These are phyloP conservation scores for Myxozyma neotropica DNA, from an alignment of 805 yeast genomes.

Conservation along the genomic window DNA sequence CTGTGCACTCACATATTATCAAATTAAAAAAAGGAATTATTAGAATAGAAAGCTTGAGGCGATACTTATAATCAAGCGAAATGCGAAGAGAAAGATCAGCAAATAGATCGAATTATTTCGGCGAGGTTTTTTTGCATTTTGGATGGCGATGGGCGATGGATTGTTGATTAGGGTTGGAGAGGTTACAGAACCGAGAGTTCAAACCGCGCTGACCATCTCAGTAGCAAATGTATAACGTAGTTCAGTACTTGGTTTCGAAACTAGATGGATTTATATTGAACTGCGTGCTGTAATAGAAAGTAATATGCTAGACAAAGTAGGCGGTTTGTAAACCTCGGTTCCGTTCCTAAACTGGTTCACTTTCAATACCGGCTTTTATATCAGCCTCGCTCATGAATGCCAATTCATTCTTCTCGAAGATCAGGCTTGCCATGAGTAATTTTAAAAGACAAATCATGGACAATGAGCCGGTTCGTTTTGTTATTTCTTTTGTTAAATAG, in stretches of 20 bases:
- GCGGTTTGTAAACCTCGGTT: too few relatives aligned
- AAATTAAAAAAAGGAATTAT: background rate
- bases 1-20: too few relatives aligned
- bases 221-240: too few relatives aligned
- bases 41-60: background rate
- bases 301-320: too few relatives aligned
- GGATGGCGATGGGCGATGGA: constrained; percentile 1
- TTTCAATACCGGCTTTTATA: background rate
- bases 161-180: background rate
- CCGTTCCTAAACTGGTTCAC: too few relatives aligned
- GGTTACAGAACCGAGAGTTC: background rate
- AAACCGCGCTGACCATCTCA: too few relatives aligned
- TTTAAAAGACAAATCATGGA: constrained; percentile 2
- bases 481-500: background rate
- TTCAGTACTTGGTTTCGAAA: too few relatives aligned
- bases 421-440: background rate
- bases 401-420: too few relatives aligned
- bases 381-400: background rate
- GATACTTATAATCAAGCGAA: background rate
- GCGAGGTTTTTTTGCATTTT: constrained; percentile 5
- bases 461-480: constrained; percentile 12
- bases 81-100: background rate
- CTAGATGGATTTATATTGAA: too few relatives aligned
- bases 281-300: too few relatives aligned
- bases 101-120: background rate